Conservation (phyloP, 116 monocot genomes). For the Dioscorea cayenensis region DNA sequence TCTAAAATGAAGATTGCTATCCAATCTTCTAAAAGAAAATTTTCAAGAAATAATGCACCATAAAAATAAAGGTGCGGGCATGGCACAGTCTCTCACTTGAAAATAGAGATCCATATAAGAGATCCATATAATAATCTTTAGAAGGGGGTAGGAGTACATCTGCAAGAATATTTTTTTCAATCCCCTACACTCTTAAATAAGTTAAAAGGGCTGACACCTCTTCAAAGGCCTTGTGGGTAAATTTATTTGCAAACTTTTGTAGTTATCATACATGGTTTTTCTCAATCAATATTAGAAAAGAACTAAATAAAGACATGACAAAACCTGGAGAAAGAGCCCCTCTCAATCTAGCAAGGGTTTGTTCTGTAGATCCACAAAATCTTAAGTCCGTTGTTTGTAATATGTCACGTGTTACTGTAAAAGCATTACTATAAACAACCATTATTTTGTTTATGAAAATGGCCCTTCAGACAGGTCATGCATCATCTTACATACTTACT, state of each 20-base stretch:
- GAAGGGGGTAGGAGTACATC: conserved; percentile 90
- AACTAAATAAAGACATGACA: not conserved
- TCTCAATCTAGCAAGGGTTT: too few species aligned
- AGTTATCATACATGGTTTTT: not conserved
- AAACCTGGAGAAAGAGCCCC: too few species aligned
- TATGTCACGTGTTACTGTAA: too few species aligned
- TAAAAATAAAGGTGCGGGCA: not conserved
- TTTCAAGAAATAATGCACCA: not conserved
- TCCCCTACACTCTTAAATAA: conserved; percentile 67
- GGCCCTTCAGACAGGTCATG: too few species aligned
- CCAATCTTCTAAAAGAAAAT: not conserved
- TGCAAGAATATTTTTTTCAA: conserved; percentile 52
- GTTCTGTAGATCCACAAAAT: too few species aligned
- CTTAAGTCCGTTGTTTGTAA: too few species aligned
- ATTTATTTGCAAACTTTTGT: conserved; percentile 42
- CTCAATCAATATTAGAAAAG: not conserved
- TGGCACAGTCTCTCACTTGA: conserved; percentile 44
- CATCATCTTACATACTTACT: too few species aligned
- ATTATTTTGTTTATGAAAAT: too few species aligned
- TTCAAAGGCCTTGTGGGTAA: conserved; percentile 70
- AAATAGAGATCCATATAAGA: too few species aligned
- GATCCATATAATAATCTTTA: conserved; percentile 56
- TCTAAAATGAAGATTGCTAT: too few species aligned
- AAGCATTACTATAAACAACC: too few species aligned
- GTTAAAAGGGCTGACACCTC: conserved; percentile 73